Evolutionary conservation across 768 basidiomycete species (phyloP).

Genomic region (Amanita rubescens): DNA sequence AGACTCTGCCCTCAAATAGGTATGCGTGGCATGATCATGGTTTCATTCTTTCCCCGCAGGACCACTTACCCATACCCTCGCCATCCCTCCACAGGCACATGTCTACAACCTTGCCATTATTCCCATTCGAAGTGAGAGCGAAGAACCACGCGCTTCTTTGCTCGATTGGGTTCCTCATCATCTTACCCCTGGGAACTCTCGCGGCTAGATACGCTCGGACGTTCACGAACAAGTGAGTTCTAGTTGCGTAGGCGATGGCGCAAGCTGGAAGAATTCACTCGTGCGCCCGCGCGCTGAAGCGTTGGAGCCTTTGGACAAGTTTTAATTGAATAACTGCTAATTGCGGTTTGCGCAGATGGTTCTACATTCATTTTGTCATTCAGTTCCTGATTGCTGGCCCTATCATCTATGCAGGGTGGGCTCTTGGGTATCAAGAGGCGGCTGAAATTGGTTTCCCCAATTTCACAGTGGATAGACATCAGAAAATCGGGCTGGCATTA

Average conservation of each 20-base stretch:
- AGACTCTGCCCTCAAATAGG: background rate
- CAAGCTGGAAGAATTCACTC: too few relatives aligned
- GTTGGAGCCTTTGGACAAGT: too few relatives aligned
- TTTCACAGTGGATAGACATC: conserved; percentile 34
- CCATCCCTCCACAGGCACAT: background rate
- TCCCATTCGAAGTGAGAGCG: conserved; percentile 27
- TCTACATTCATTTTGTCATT: conserved; percentile 39
- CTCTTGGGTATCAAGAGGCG: conserved; percentile 32
- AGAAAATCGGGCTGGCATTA: conserved; percentile 46
- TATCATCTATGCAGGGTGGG: conserved; percentile 45
- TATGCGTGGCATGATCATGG: too few relatives aligned
- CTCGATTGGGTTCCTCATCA: conserved; percentile 44
- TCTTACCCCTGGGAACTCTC: conserved; percentile 53
- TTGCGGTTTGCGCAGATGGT: conserved; percentile 32
- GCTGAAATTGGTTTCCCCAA: conserved; percentile 21
- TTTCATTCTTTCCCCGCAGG: background rate
- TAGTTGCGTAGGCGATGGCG: background rate
- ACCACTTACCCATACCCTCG: background rate
- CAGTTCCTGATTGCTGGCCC: conserved; percentile 46
- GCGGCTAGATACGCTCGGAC: conserved; percentile 49
- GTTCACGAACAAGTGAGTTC: conserved; percentile 34
- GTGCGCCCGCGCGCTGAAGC: too few relatives aligned
- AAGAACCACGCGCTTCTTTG: conserved; percentile 46
- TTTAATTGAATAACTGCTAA: background rate
- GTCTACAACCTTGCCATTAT: conserved; percentile 3